Conservation (phyloP, 208 protist genomes). For the Acanthamoeba castellanii region DNA sequence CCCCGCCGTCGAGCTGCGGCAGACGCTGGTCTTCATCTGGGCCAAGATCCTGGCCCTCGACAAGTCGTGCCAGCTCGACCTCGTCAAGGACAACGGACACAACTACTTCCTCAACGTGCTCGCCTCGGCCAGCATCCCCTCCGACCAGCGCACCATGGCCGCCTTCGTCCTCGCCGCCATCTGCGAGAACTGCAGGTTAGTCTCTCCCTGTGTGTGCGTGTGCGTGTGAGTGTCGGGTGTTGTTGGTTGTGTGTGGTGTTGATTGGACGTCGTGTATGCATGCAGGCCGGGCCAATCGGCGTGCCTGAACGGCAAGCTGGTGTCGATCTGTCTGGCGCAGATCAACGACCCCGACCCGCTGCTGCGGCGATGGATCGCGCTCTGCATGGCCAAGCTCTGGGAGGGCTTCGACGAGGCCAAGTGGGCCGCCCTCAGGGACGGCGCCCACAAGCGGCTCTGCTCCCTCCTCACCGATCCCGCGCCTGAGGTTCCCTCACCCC, state of each 20-base stretch:
- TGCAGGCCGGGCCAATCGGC: conserved; percentile 78
- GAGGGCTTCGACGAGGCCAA: conserved; percentile 86
- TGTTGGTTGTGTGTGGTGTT: background rate
- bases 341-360: conserved; percentile 70
- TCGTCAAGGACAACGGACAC: conserved; percentile 89
- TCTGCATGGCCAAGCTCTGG: conserved; percentile 89
- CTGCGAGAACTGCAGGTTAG: conserved; percentile 53
- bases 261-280: background rate
- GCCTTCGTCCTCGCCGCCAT: conserved; percentile 94
- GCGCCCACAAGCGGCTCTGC: conserved; percentile 81
- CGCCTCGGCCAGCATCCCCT: conserved; percentile 84
- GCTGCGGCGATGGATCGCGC: conserved; percentile 82
- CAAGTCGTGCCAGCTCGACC: conserved; percentile 86
- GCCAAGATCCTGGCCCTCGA: conserved; percentile 92
- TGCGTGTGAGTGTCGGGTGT: background rate
- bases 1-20: conserved; percentile 90
- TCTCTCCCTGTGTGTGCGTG: background rate
- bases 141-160: conserved; percentile 91
- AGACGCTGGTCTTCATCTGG: conserved; percentile 92
- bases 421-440: conserved; percentile 77
- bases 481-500: conserved; percentile 73
- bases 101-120: conserved; percentile 89
- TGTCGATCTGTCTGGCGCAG: conserved; percentile 70
- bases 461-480: conserved; percentile 81
- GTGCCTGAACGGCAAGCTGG: conserved; percentile 79